Evolutionary conservation across 2,329 filamentous ascomycete genomes (phyloP).

Genomic region (Phialophora expanda): DNA sequence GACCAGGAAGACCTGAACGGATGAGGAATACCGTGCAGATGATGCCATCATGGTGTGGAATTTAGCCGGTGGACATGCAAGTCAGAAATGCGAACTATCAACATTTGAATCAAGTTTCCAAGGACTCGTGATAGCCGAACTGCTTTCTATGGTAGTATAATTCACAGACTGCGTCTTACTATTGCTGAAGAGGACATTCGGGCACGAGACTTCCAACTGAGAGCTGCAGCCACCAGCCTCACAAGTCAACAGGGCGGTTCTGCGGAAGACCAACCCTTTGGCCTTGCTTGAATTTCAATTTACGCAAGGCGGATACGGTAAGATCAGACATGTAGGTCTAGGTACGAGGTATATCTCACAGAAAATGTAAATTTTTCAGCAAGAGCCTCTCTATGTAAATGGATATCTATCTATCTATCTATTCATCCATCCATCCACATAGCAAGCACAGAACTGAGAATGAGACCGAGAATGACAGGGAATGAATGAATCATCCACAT

Average conservation of each 20-base stretch:
- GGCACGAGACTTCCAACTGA: too few species aligned
- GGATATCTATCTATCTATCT: not conserved
- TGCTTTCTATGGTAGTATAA: not conserved
- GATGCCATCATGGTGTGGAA: constrained; percentile 1
- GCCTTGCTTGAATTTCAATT: not conserved
- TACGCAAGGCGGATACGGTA: too few species aligned
- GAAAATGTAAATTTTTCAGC: not conserved
- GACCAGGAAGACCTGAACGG: not conserved
- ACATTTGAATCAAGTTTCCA: not conserved
- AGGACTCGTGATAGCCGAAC: not conserved
- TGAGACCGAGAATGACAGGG: not conserved
- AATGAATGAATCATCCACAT: not conserved
- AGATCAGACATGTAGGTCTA: not conserved
- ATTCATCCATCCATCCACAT: not conserved
- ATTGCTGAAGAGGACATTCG: not conserved
- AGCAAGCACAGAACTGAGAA: not conserved
- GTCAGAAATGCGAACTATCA: constrained; percentile 3
- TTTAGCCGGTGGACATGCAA: not conserved
- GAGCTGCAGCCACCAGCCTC: not conserved
- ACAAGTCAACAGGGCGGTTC: not conserved
- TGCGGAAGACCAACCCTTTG: not conserved
- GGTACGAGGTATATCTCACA: not conserved
- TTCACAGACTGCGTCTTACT: not conserved
- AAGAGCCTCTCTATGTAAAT: not conserved
- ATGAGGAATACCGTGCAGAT: not conserved